Evolutionary conservation across 495 filamentous ascomycete genomes (phyloP), one percentile per base, ranked within the genome.

Genomic region (Aspergillus egyptiacus): DNA sequence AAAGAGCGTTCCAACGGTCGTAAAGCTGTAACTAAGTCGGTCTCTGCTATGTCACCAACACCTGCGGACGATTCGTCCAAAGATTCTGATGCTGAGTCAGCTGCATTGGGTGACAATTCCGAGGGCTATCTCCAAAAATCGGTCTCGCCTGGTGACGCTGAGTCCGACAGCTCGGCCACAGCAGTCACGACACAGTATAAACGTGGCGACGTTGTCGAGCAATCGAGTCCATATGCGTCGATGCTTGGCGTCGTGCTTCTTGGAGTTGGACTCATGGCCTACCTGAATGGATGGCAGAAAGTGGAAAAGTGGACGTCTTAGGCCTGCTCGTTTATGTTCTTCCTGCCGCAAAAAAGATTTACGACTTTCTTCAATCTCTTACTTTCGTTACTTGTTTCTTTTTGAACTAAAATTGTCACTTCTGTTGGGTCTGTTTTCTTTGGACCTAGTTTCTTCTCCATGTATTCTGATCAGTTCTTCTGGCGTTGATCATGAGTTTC

Each of bases 181-280:
- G 64, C 66, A 27, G 59, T 70, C 48, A 61, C 74, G 39, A 71
- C 65, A 44, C 65, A 70, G 50, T 65, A 66, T 30, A 51, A 22
- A 22, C 56, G 65, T 36, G 57, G 63, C 45, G 59, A 64, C 34
- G 64, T 67, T n/a, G 54, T 88, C 40, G 71, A 80, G 50, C 79
- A 88, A 24, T 79, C 82, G 52, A 79, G 83, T 45, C 93, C 93
- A 17, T 95, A 89, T 57, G 86, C 85, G 25, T 89, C 85, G 6
- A 90, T 95, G 72, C 68, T 96, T 18, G 86, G 88, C 5, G 91
- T 98, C 5, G 89, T 97, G 40, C 66, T 96, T 37, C 65, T 96
- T 53, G 93, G 93, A 13, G 83, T 96, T 60, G 86, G 89, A 23
- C 63, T 96, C 40, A 98, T 98, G 93, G 87, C 87, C 34, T 95